Percentiles rank a stretch among this genome's conserved stretches.
Evolutionary conservation across 2,329 filamentous ascomycete genomes (phyloP).

Genomic region (Zymoseptoria crescenta): DNA sequence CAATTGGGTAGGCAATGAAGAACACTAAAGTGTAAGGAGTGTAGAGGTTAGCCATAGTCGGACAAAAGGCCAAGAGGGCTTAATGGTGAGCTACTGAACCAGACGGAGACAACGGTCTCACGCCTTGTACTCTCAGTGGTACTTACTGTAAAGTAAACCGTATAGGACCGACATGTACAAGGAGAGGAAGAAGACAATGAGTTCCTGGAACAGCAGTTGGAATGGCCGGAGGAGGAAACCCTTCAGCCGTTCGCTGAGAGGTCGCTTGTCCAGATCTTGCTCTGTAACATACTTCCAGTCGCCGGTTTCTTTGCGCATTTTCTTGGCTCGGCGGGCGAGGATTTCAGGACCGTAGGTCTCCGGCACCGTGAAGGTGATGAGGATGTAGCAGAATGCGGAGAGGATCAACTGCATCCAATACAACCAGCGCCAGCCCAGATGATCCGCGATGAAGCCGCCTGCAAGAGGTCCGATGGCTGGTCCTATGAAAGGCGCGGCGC

Average conservation of each 20-base stretch:
- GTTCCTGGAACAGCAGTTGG: slow-evolving; percentile 74
- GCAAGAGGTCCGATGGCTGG: slow-evolving; percentile 44
- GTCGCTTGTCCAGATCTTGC: slow-evolving; percentile 69
- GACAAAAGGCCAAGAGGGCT: no score
- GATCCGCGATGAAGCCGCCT: slow-evolving; percentile 69
- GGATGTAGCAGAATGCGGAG: slow-evolving; percentile 57
- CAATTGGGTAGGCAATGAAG: slow-evolving; percentile 56
- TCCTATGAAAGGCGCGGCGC: slow-evolving; percentile 26
- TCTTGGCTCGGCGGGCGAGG: slow-evolving; percentile 59
- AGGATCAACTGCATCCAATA: slow-evolving; percentile 84
- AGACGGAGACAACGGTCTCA: no score
- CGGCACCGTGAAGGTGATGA: slow-evolving; percentile 82
- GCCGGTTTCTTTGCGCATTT: slow-evolving; percentile 62
- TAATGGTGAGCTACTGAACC: not conserved
- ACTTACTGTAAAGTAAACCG: slow-evolving; percentile 15
- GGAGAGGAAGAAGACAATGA: slow-evolving; percentile 76
- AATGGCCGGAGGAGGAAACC: slow-evolving; percentile 77
- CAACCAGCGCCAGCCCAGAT: slow-evolving; percentile 38
- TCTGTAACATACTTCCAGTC: slow-evolving; percentile 66
- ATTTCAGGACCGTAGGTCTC: slow-evolving; percentile 83
- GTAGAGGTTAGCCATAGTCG: no score
- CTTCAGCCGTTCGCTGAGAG: slow-evolving; percentile 55
- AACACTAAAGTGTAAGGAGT: slow-evolving; percentile 55
- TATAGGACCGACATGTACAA: slow-evolving; percentile 52
- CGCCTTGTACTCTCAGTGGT: not conserved